Conservation (phyloP, 2,329 filamentous ascomycete genomes). For the Fusarium veterinarium region DNA sequence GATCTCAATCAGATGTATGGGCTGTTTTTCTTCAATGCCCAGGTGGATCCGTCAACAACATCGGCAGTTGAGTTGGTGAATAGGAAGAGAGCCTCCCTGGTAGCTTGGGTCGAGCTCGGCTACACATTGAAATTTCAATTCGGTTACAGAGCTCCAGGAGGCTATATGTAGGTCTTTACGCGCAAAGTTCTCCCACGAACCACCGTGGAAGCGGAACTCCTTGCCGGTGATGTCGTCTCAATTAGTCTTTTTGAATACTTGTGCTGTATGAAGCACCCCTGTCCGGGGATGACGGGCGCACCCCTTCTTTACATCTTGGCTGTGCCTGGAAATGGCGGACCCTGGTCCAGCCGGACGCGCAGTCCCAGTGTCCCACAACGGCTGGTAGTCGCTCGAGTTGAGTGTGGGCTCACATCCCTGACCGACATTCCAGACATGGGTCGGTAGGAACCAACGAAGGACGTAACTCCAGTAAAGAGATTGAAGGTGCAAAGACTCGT, state of each 20-base stretch:
- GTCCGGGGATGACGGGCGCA: conserved; percentile 44
- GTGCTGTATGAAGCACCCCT: conserved; percentile 18
- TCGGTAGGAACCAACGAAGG: conserved; percentile 43
- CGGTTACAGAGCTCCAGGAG: conserved; percentile 17
- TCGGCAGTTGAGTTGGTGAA: conserved; percentile 44
- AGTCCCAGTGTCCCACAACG: conserved; percentile 38
- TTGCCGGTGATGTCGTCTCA: conserved; percentile 44
- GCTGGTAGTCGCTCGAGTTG: conserved; percentile 27
- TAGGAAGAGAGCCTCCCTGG: conserved; percentile 32
- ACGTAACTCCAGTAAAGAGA: conserved; percentile 47
- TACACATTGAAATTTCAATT: conserved; percentile 25
- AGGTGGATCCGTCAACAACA: conserved; percentile 31
- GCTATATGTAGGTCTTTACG: conserved; percentile 31
- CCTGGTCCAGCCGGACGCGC: conserved; percentile 29
- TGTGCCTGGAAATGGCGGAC: conserved; percentile 43
- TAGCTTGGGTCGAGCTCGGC: conserved; percentile 35
- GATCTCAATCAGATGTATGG: conserved; percentile 31
- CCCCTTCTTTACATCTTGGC: conserved; percentile 38
- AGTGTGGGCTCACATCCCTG: conserved; percentile 46
- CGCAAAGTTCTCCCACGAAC: conserved; percentile 35
- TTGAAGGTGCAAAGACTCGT: conserved; percentile 47
- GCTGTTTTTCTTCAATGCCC: conserved; percentile 30
- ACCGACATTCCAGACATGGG: conserved; percentile 48
- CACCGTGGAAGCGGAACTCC: conserved; percentile 48
- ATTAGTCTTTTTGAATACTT: conserved; percentile 30